phyloP scores from a whole-genome alignment of 805 yeast genomes.

The Hagleromyces aurorensis region DNA sequence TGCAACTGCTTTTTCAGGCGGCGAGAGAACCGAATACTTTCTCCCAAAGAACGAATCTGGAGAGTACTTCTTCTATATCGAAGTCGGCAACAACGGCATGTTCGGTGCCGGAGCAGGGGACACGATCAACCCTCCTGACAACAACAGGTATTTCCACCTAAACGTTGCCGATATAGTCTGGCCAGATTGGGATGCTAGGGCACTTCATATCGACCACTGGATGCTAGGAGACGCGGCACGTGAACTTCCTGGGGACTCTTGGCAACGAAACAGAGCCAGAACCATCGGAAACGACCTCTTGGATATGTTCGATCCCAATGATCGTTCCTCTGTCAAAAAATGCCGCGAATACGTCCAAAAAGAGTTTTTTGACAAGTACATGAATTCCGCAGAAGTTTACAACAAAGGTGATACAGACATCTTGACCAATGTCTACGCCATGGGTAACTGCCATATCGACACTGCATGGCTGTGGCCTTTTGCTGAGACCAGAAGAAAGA shows the following conservation, averaged over 20 bases:
- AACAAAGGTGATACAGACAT: conserved; percentile 33
- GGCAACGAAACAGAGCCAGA: conserved; percentile 81
- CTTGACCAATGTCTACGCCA: conserved; percentile 59
- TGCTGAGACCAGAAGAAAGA: conserved; percentile 88
- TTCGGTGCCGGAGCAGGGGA: conserved; percentile 65
- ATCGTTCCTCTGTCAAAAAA: conserved; percentile 45
- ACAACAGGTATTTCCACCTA: conserved; percentile 62
- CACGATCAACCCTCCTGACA: conserved; percentile 59
- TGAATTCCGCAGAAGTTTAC: conserved; percentile 60
- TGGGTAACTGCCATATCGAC: conserved; percentile 95
- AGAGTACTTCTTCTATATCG: conserved; percentile 67
- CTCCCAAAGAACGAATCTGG: conserved; percentile 47
- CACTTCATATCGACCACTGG: conserved; percentile 74
- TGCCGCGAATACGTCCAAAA: conserved; percentile 61
- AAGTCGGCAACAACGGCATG: conserved; percentile 92
- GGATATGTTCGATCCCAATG: conserved; percentile 71
- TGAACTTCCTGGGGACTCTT: conserved; percentile 63
- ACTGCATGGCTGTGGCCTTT: conserved; percentile 99
- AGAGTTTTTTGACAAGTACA: conserved; percentile 52
- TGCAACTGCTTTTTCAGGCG: conserved; percentile 81
- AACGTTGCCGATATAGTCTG: conserved; percentile 67
- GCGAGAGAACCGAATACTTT: conserved; percentile 67
- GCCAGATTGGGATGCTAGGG: conserved; percentile 75
- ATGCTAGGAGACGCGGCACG: conserved; percentile 86
- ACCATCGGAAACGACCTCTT: conserved; percentile 74